A percentile compares a stretch with the other conserved stretches of the same genome.
Conservation (phyloP, 2,329 filamentous ascomycete genomes). For the Lasiodiplodia citricola region DNA sequence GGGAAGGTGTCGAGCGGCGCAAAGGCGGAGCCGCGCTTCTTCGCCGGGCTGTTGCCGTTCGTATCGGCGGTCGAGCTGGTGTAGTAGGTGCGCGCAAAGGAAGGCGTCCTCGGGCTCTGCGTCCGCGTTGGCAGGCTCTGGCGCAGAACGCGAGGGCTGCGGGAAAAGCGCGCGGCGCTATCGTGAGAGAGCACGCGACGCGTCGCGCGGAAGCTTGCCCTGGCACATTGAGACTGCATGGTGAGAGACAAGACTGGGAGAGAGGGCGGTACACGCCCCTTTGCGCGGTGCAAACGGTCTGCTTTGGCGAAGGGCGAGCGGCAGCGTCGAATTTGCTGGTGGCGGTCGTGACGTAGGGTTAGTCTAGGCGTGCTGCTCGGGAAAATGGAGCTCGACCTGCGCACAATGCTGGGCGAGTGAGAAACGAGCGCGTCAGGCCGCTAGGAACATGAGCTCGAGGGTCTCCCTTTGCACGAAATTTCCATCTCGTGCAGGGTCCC, state of each 20-base stretch:
- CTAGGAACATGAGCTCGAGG: not conserved
- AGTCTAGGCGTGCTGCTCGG: not conserved
- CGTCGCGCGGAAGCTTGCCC: conserved; percentile 23
- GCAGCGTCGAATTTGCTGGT: not conserved
- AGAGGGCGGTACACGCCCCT: conserved; percentile 4
- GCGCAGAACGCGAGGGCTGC: conserved; percentile 3
- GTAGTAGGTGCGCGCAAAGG: conserved; percentile 28
- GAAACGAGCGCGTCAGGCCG: not conserved
- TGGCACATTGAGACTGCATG: conserved; percentile 28
- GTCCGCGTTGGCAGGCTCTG: not conserved
- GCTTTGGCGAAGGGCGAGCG: not conserved
- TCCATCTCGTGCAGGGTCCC: not conserved
- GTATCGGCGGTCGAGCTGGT: conserved; percentile 31
- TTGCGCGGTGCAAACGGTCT: not conserved
- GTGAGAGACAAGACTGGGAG: not conserved
- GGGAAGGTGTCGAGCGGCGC: conserved; percentile 69
- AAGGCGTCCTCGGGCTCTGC: not conserved
- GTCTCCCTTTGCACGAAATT: not conserved
- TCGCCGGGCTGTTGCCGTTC: conserved; percentile 21
- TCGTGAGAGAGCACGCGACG: conserved; percentile 19
- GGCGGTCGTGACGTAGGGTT: conserved; percentile 15
- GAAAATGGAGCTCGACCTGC: not conserved
- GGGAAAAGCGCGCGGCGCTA: conserved; percentile 5
- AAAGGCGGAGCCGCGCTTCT: conserved; percentile 33
- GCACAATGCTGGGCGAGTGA: not conserved